Percentiles rank a stretch among this genome's conserved stretches.
Conservation (phyloP, 75 land plant genomes). For the Pinus taeda region DNA sequence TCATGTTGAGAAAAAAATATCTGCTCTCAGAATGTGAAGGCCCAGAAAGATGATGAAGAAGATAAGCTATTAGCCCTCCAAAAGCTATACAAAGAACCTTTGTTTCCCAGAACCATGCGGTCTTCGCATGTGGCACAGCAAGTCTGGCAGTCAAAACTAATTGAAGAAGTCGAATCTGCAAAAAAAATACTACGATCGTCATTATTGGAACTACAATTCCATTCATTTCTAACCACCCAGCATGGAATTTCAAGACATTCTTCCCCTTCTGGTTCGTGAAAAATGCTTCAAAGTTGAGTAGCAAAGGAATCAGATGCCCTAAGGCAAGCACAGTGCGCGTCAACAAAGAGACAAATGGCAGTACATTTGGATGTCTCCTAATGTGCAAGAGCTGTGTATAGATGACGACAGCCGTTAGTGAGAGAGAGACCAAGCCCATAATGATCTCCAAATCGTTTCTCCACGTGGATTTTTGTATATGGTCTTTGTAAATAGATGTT, state of each 20-base stretch:
- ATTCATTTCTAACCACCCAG: constrained; percentile 75
- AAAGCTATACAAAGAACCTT: constrained; percentile 29
- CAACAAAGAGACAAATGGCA: constrained; percentile 57
- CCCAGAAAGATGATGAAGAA: constrained; percentile 26
- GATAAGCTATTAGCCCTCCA: constrained; percentile 54
- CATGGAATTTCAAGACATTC: constrained; percentile 33
- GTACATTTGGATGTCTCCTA: constrained; percentile 46
- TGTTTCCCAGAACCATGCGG: constrained; percentile 38
- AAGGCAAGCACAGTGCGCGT: constrained; percentile 64
- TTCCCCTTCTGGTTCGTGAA: constrained; percentile 30
- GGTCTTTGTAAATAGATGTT: constrained; percentile 17
- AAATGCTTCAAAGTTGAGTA: constrained; percentile 80
- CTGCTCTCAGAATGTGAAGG: constrained; percentile 4
- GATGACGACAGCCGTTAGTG: constrained; percentile 57
- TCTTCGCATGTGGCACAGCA: constrained; percentile 18
- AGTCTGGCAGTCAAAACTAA: constrained; percentile 51
- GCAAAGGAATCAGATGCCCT: constrained; percentile 71
- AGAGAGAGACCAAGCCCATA: constrained; percentile 65
- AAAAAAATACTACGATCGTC: constrained; percentile 73
- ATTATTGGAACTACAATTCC: constrained; percentile 73
- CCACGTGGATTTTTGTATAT: constrained; percentile 41
- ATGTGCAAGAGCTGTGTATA: constrained; percentile 65
- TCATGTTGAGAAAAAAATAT: background rate
- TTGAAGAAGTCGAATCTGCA: constrained; percentile 78
- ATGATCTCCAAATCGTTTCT: constrained; percentile 76